Percentiles rank a stretch among this genome's conserved stretches.
Conservation (phyloP, 202 grass and related monocot species). For the Saccharum hybrid region DNA sequence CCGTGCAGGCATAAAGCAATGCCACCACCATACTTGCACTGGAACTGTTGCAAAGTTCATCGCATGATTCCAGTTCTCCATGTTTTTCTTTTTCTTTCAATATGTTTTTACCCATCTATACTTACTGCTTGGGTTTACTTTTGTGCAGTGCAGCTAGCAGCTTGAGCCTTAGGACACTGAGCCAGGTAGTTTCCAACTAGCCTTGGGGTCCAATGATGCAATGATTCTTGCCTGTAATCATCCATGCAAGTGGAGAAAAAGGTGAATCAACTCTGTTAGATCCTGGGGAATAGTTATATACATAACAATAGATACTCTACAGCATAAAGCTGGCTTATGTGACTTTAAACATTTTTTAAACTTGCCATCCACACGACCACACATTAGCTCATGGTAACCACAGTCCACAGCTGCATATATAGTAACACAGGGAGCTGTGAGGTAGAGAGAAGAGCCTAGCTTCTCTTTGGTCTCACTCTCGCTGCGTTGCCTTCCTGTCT, state of each 20-base stretch:
- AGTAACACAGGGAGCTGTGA: conserved; percentile 35
- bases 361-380: conserved; percentile 36
- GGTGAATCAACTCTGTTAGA: conserved; percentile 47
- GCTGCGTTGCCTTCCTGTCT: conserved; percentile 33
- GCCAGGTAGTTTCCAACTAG: conserved; percentile 51
- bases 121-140: conserved; percentile 38
- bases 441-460: conserved; percentile 9
- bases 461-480: conserved; percentile 12
- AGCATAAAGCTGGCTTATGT: conserved; percentile 35
- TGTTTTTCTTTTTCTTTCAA: conserved; percentile 1
- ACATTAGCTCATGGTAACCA: conserved; percentile 29
- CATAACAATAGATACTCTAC: conserved; percentile 40
- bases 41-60: conserved; percentile 10
- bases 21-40: conserved; percentile 30
- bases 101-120: conserved; percentile 24
- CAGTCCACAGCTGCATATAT: conserved; percentile 38
- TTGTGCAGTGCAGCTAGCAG: conserved; percentile 25
- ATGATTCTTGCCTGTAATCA: conserved; percentile 54
- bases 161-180: conserved; percentile 40
- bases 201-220: conserved; percentile 49
- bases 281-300: conserved; percentile 50
- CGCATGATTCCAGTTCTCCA: conserved; percentile 28
- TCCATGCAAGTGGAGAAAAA: conserved; percentile 57
- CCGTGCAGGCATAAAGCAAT: conserved; percentile 48
- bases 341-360: conserved; percentile 38